Evolutionary conservation across 2,329 filamentous ascomycete species (phyloP).

Genomic region (Diplodia scrobiculata): DNA sequence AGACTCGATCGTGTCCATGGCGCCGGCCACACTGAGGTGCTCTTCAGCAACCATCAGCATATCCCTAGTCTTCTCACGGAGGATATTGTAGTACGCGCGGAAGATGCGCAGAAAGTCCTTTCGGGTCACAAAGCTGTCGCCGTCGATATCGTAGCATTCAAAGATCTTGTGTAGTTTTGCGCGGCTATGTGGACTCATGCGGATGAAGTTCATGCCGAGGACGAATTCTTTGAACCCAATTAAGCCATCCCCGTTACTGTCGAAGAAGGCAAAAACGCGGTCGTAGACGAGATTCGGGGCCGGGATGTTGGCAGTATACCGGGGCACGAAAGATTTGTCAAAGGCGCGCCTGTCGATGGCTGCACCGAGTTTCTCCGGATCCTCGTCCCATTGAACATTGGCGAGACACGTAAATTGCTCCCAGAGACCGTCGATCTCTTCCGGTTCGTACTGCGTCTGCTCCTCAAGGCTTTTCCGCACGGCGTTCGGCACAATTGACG

Average conservation of each 20-base stretch:
- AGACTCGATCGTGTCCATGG: slow-evolving; percentile 47
- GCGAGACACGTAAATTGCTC: slow-evolving; percentile 97
- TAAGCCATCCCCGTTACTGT: slow-evolving; percentile 82
- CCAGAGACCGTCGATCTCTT: slow-evolving; percentile 90
- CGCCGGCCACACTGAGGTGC: slow-evolving; percentile 66
- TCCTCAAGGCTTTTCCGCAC: slow-evolving; percentile 64
- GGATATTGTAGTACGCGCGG: slow-evolving; percentile 85
- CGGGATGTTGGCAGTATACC: slow-evolving; percentile 74
- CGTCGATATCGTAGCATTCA: slow-evolving; percentile 86
- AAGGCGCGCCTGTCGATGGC: slow-evolving; percentile 94
- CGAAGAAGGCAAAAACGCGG: slow-evolving; percentile 95
- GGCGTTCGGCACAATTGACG: slow-evolving; percentile 65
- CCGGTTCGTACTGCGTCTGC: slow-evolving; percentile 65
- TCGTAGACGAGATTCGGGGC: slow-evolving; percentile 90
- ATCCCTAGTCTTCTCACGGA: slow-evolving; percentile 85
- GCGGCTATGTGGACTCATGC: slow-evolving; percentile 37
- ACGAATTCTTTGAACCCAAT: slow-evolving; percentile 94
- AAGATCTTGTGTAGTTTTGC: slow-evolving; percentile 69
- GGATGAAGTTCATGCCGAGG: slow-evolving; percentile 69
- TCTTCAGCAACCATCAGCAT: slow-evolving; percentile 74
- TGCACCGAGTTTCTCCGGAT: slow-evolving; percentile 73
- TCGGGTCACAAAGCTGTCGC: slow-evolving; percentile 80
- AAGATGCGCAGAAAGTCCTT: slow-evolving; percentile 91
- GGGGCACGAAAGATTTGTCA: slow-evolving; percentile 83
- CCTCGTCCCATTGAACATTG: slow-evolving; percentile 77